These are phyloP conservation scores for Rhodotorula sp. DNA, from an alignment of 1,284 basidiomycete genomes.

Conservation along the genomic window DNA sequence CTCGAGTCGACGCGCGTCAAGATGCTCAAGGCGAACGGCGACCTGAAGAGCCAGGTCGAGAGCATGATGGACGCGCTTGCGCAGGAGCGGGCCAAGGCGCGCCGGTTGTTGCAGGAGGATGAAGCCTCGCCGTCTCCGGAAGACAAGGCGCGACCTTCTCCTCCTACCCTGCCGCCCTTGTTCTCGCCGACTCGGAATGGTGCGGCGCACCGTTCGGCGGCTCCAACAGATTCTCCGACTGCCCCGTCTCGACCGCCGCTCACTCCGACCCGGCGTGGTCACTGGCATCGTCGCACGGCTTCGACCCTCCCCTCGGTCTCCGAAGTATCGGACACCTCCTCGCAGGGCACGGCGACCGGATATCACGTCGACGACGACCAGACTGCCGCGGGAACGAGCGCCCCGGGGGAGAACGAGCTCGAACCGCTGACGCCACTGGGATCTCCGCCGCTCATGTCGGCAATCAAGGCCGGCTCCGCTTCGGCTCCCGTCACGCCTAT, in stretches of 20 bases:
- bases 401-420: background rate
- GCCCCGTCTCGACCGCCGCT: background rate
- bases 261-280: conserved; percentile 17
- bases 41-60: conserved; percentile 39
- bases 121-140: background rate
- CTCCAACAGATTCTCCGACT: too few relatives aligned
- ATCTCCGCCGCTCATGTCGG: conserved; percentile 16
- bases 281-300: conserved; percentile 28
- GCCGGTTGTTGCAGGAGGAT: background rate
- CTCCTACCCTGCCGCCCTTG: background rate
- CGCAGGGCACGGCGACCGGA: background rate
- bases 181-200: background rate
- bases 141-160: too few relatives aligned
- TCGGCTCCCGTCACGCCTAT: background rate
- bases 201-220: too few relatives aligned
- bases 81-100: conserved; percentile 15
- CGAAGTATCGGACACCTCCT: conserved; percentile 24
- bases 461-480: background rate
- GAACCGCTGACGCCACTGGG: conserved; percentile 9
- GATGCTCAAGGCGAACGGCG: conserved; percentile 38
- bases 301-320: conserved; percentile 27
- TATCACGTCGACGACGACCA: background rate
- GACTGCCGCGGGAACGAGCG: too few relatives aligned
- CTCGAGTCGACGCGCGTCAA: conserved; percentile 28
- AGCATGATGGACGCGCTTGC: conserved; percentile 34